phyloP scores from a whole-genome alignment of 345 rosid genomes.

The Melaleuca quinquenervia region DNA sequence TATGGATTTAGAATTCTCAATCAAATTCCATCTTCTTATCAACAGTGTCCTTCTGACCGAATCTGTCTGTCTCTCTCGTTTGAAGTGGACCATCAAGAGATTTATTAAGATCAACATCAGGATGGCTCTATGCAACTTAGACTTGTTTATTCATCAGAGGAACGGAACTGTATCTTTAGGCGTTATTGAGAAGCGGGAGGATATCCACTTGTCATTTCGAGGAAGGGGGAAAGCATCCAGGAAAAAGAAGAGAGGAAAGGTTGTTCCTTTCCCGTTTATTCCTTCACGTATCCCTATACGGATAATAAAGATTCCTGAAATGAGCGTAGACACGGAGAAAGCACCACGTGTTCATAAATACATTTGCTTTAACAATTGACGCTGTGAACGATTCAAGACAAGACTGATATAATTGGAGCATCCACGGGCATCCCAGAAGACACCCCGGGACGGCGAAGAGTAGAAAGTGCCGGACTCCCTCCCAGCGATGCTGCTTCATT shows the following conservation, averaged over 20 bases:
- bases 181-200: neutral
- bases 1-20: too few relatives aligned
- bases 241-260: neutral
- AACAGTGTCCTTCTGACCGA: neutral
- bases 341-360: neutral
- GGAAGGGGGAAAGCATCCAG: neutral
- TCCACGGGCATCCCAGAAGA: neutral
- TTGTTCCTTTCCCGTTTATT: neutral
- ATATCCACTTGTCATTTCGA: neutral
- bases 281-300: neutral
- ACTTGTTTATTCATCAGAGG: neutral
- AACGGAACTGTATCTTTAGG: neutral
- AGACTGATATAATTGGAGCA: neutral
- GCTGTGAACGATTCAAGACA: neutral
- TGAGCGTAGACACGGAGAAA: neutral
- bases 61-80: neutral
- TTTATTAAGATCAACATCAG: neutral
- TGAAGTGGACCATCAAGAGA: neutral
- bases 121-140: neutral
- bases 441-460: neutral
- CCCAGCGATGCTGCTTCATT: neutral
- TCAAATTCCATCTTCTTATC: too few relatives aligned
- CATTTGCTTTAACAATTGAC: neutral
- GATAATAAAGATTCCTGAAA: neutral
- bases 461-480: neutral